Base-by-base conservation (phyloP, 345 rosid genomes). In the Gossypium mustelinum region DNA sequence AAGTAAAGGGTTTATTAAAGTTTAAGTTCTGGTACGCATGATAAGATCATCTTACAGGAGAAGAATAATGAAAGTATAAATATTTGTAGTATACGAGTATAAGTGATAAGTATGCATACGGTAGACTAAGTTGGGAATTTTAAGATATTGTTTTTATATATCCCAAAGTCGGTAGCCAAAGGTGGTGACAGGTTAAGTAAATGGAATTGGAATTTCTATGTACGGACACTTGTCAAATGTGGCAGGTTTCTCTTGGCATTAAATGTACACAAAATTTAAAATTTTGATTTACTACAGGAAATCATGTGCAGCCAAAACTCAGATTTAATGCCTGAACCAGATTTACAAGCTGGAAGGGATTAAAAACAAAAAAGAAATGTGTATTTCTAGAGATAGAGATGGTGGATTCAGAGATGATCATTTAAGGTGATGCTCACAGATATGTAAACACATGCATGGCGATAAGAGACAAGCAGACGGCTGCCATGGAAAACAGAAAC, bases 401-500 rank as follows among this genome's bases (percentile, higher is more conserved):
- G 7, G n/a, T 27, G 65, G 65, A 18, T 13, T 22, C 51, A 66
- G 9, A 66, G 68, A 27, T 27, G 65, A 61, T 13, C 41, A 34
- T 34, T 14, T 22, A 50, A 39, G 68, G 3, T 45, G 10, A 18
- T 66, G 70, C 39, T 45, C 50, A 67, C 71, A 14, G 59, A 55
- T 56, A n/a, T 34, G 25, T 12, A 11, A 56, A 70, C 74, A 54
- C 74, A 70, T 39, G 74, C 65, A 70, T 59, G 67, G 10, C 27
- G 69, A 61, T 61, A 62, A 73, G 69, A 18, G 68, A 47, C 45
- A 63, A n/a, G 58, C 68, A 61, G 69, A 60, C 7, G 39, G 50
- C 11, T 73, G 76, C 63, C 69, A n/a, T 47, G 76, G 59, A 48
- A 62, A 73, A 61, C 27, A 29, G 69, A 48, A 61, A 62, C 68